Conservation (phyloP, 768 basidiomycete species). For the Lentinus tigrinus region DNA sequence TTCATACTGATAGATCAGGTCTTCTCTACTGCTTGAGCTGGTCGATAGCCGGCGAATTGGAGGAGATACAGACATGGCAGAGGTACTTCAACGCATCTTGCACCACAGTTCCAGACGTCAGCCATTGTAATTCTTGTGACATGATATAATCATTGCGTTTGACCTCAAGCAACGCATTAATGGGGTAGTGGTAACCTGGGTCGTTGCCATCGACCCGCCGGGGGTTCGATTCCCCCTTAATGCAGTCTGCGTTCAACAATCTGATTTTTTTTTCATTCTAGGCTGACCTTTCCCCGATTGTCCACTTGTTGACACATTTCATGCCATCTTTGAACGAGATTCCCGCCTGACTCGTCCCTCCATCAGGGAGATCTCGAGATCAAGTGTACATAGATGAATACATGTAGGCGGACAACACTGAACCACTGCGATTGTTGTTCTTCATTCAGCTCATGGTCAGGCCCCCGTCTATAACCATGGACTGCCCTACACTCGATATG, state of each 20-base stretch:
- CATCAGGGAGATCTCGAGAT: no score
- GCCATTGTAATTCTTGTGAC: neutral
- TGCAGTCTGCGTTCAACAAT: no score
- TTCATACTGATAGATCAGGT: slow-evolving; percentile 84
- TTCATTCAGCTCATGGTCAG: neutral
- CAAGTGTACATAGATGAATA: no score
- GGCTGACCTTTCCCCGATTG: no score
- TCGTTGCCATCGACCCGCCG: slow-evolving; percentile 67
- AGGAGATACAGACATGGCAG: slow-evolving; percentile 44
- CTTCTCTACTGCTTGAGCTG: slow-evolving; percentile 60
- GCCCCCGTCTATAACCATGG: slow-evolving; percentile 5
- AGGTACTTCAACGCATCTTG: neutral
- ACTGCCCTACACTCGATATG: neutral
- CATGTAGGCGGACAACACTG: neutral
- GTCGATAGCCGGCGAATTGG: slow-evolving; percentile 56
- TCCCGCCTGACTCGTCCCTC: no score
- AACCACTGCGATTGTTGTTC: no score
- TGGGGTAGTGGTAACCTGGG: slow-evolving; percentile 37
- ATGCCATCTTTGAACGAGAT: no score
- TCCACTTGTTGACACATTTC: no score
- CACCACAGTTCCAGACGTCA: neutral
- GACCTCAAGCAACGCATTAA: slow-evolving; percentile 25
- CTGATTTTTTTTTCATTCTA: no score
- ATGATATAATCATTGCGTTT: neutral
- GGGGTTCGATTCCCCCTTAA: slow-evolving; percentile 88